Percentiles rank a stretch among this genome's conserved stretches.
phyloP scores from a whole-genome alignment of 345 rosid genomes.

The Cardamine chenopodiifolia region DNA sequence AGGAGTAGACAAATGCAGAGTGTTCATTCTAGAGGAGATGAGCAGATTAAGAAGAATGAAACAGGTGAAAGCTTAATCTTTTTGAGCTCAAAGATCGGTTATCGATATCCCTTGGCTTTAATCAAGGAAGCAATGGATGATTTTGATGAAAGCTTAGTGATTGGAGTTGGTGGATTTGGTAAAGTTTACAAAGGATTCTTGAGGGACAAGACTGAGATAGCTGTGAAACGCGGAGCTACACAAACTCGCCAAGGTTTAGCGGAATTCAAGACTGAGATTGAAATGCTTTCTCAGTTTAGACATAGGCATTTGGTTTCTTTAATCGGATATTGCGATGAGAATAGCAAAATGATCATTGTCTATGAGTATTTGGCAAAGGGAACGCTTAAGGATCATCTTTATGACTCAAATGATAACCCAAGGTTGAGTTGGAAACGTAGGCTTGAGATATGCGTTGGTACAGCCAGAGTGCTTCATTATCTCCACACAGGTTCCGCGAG shows the following conservation, averaged over 20 bases:
- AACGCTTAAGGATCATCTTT: constrained; percentile 62
- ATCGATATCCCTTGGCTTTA: constrained; percentile 53
- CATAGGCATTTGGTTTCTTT: constrained; percentile 75
- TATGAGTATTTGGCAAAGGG: constrained; percentile 78
- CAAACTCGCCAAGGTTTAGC: constrained; percentile 59
- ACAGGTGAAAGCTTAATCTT: constrained; percentile 44
- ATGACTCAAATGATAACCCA: constrained; percentile 48
- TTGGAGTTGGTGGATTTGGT: constrained; percentile 77
- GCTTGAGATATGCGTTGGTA: constrained; percentile 70
- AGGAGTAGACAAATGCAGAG: constrained; percentile 32
- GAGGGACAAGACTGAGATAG: constrained; percentile 56
- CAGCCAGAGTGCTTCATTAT: constrained; percentile 75
- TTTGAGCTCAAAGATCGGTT: constrained; percentile 57
- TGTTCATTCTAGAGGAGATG: constrained; percentile 42
- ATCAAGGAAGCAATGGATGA: constrained; percentile 63
- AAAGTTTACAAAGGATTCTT: constrained; percentile 66
- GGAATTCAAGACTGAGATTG: constrained; percentile 67
- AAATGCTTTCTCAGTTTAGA: constrained; percentile 71
- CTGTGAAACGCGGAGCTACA: constrained; percentile 67
- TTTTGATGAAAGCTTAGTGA: constrained; percentile 53
- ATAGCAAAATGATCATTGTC: constrained; percentile 66
- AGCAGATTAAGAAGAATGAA: constrained; percentile 27
- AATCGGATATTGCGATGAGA: constrained; percentile 66
- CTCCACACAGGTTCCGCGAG: constrained; percentile 71
- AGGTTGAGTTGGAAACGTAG: constrained; percentile 59